phyloP scores from a whole-genome alignment of 148 eudicot genomes.

The Beta vulgaris region DNA sequence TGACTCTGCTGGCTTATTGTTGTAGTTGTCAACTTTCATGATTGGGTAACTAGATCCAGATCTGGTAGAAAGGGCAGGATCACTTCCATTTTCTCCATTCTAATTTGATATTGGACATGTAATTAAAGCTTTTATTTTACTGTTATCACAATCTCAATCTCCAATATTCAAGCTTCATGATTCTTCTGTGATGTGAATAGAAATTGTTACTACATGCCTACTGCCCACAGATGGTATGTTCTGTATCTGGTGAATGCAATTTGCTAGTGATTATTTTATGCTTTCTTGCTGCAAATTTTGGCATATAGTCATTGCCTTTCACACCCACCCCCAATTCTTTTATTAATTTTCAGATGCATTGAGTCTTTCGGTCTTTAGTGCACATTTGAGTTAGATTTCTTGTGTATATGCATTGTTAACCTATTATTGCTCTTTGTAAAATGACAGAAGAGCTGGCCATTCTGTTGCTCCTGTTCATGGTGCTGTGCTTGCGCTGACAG shows the following conservation, averaged over 20 bases:
- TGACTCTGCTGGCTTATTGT: neutral
- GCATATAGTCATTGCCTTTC: too few relatives aligned
- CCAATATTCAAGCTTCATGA: too few relatives aligned
- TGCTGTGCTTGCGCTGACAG: constrained; percentile 80
- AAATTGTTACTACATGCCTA: neutral
- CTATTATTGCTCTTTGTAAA: constrained; percentile 11
- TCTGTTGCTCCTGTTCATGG: constrained; percentile 79
- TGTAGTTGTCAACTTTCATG: neutral
- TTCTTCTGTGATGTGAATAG: neutral
- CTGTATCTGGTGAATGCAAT: too few relatives aligned
- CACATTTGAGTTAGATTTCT: neutral
- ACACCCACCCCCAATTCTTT: too few relatives aligned
- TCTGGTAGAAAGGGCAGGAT: neutral
- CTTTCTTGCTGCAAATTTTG: too few relatives aligned
- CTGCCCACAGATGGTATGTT: neutral
- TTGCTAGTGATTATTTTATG: neutral
- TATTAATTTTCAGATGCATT: constrained; percentile 1
- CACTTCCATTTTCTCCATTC: neutral
- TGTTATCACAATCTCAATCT: too few relatives aligned
- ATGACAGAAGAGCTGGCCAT: constrained; percentile 48
- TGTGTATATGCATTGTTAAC: constrained; percentile 13
- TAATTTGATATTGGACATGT: too few relatives aligned
- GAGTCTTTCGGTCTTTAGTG: neutral
- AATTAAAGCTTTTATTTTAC: too few relatives aligned
- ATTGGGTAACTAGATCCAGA: neutral